Conservation (phyloP, 2,329 filamentous ascomycete species). For the Trematosphaeria pertusa region DNA sequence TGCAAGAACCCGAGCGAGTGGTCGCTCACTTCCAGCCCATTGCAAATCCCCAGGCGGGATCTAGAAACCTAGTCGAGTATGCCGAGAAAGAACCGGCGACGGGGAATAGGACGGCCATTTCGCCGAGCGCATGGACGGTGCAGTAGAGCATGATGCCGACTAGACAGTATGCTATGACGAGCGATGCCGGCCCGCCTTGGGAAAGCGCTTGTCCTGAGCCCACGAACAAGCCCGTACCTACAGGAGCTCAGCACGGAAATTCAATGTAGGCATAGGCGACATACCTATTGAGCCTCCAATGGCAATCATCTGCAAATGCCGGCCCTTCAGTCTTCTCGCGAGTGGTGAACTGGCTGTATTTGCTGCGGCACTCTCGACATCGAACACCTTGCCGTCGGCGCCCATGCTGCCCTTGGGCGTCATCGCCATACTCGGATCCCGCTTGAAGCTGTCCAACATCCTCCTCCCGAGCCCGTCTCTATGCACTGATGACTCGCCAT, state of each 20-base stretch:
- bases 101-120: conserved; percentile 88
- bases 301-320: conserved; percentile 95
- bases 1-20: conserved; percentile 12
- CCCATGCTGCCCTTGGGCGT: conserved; percentile 56
- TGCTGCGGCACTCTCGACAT: conserved; percentile 67
- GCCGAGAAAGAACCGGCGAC: conserved; percentile 91
- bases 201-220: conserved; percentile 63
- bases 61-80: conserved; percentile 89
- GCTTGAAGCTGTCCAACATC: conserved; percentile 52
- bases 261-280: too few relatives aligned
- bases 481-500: conserved; percentile 46
- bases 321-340: conserved; percentile 61
- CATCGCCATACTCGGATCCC: conserved; percentile 51
- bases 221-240: conserved; percentile 75
- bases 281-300: conserved; percentile 83
- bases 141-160: conserved; percentile 90
- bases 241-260: too few relatives aligned
- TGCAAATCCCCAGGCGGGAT: conserved; percentile 74
- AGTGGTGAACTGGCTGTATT: conserved; percentile 77
- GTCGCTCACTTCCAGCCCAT: conserved; percentile 18
- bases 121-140: conserved; percentile 88
- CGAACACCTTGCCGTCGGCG: conserved; percentile 63
- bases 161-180: conserved; percentile 56
- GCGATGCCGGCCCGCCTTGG: conserved; percentile 46
- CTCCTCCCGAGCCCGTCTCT: conserved; percentile 46